phyloP scores from a whole-genome alignment of 495 filamentous ascomycete species.

The Thermothielavioides terrestris region DNA sequence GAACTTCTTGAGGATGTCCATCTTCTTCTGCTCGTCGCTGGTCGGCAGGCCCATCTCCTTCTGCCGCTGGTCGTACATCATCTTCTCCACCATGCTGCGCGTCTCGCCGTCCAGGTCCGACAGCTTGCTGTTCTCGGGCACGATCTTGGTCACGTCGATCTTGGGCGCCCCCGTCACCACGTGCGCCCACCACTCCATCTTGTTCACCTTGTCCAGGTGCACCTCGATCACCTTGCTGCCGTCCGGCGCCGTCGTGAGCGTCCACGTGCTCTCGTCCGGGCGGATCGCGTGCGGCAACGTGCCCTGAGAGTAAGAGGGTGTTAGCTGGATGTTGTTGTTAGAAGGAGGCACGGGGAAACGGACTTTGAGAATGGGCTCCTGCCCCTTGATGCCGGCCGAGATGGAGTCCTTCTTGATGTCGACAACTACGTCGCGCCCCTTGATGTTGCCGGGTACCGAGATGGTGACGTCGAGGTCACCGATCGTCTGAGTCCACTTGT shows the following conservation, averaged over 20 bases:
- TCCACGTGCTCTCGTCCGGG: conserved; percentile 90
- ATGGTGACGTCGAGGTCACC: conserved; percentile 76
- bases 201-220: conserved; percentile 94
- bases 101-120: conserved; percentile 94
- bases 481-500: conserved; percentile 98
- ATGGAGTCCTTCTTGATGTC: conserved; percentile 72
- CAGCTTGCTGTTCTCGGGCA: conserved; percentile 82
- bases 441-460: conserved; percentile 65
- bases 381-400: conserved; percentile 77
- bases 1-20: conserved; percentile 87
- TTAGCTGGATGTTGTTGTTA: background rate
- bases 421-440: conserved; percentile 75
- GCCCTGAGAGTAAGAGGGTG: conserved; percentile 46
- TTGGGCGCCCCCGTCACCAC: conserved; percentile 74
- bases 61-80: conserved; percentile 98
- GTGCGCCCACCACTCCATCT: conserved; percentile 97
- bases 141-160: conserved; percentile 92
- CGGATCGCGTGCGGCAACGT: conserved; percentile 71
- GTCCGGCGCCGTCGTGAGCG: conserved; percentile 59
- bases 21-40: conserved; percentile 88
- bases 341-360: conserved; percentile 6
- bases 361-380: conserved; percentile 80
- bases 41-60: conserved; percentile 83
- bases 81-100: conserved; percentile 97
- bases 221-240: conserved; percentile 59